These are phyloP conservation scores for Ogataea zsoltii DNA, from an alignment of 805 yeast genomes.

Conservation along the genomic window DNA sequence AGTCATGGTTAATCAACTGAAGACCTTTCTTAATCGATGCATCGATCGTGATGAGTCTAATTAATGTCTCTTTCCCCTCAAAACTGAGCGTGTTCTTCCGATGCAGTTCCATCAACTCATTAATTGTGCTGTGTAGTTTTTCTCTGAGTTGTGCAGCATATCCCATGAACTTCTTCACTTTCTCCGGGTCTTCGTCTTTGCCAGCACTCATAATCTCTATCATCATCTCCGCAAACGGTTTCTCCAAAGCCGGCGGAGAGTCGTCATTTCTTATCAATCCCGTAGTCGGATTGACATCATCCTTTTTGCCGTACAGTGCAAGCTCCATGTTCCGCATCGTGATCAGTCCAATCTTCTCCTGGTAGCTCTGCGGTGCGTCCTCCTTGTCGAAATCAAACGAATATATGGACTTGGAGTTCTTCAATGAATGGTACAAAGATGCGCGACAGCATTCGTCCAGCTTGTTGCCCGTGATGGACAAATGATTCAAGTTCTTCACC, in stretches of 20 bases:
- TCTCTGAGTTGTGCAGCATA: constrained; percentile 42
- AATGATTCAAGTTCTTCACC: constrained; percentile 63
- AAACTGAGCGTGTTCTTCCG: constrained; percentile 53
- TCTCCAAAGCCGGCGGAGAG: not conserved
- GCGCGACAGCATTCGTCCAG: constrained; percentile 62
- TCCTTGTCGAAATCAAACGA: constrained; percentile 69
- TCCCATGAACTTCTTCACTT: constrained; percentile 33
- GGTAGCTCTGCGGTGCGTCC: constrained; percentile 58
- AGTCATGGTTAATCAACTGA: constrained; percentile 29
- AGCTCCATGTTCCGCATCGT: constrained; percentile 81
- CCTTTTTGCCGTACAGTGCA: constrained; percentile 38
- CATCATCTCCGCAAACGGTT: constrained; percentile 26
- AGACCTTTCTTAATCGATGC: constrained; percentile 64
- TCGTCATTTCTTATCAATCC: constrained; percentile 2
- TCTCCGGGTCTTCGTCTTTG: constrained; percentile 15
- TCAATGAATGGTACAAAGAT: constrained; percentile 69
- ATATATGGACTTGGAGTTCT: constrained; percentile 61
- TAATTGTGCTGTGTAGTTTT: constrained; percentile 50
- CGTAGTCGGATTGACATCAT: constrained; percentile 1
- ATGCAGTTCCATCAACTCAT: constrained; percentile 59
- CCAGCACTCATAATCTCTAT: constrained; percentile 21
- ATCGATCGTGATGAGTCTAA: constrained; percentile 68
- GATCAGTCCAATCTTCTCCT: constrained; percentile 73
- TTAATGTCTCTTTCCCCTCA: constrained; percentile 74
- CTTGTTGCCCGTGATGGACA: constrained; percentile 67